These are phyloP conservation scores for Lipomyces chichibuensis DNA, from an alignment of 805 yeast genomes.

Conservation along the genomic window DNA sequence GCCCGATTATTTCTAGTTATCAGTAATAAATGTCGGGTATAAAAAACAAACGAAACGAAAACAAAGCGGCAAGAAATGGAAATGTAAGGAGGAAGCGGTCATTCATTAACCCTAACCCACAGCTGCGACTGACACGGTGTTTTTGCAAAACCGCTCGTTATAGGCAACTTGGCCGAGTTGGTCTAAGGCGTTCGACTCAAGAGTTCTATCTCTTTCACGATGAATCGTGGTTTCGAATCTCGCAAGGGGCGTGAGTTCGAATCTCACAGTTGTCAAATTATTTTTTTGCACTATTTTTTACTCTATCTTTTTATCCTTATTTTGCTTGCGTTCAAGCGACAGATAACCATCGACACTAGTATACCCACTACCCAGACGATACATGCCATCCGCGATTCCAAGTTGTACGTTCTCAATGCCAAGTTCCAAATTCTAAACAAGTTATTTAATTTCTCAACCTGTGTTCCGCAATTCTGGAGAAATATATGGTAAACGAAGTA, in stretches of 20 bases:
- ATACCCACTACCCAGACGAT: no score
- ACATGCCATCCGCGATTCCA: no score
- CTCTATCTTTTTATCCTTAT: background rate
- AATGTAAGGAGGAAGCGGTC: no score
- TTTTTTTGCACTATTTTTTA: background rate
- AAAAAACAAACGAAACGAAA: no score
- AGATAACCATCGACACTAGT: no score
- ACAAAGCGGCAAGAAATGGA: no score
- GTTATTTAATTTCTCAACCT: conserved; percentile 12
- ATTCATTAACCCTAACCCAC: background rate
- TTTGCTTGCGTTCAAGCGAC: no score
- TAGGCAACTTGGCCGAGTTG: conserved; percentile 24
- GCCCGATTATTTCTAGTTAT: no score
- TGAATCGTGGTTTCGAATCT: conserved; percentile 26
- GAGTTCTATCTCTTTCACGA: conserved; percentile 19
- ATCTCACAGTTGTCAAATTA: conserved; percentile 23
- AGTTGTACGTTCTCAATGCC: no score
- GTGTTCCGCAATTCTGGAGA: conserved; percentile 34
- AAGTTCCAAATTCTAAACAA: no score
- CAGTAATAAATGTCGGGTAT: no score
- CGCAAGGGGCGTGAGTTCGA: conserved; percentile 26
- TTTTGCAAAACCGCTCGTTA: background rate
- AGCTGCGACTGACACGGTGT: no score
- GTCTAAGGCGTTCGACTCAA: conserved; percentile 29
- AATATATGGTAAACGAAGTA: conserved; percentile 26